Evolutionary conservation across 192 early-diverging fungal genomes (phyloP), one percentile per base, ranked within the genome.

Genomic region (Chytriomyces sp.): DNA sequence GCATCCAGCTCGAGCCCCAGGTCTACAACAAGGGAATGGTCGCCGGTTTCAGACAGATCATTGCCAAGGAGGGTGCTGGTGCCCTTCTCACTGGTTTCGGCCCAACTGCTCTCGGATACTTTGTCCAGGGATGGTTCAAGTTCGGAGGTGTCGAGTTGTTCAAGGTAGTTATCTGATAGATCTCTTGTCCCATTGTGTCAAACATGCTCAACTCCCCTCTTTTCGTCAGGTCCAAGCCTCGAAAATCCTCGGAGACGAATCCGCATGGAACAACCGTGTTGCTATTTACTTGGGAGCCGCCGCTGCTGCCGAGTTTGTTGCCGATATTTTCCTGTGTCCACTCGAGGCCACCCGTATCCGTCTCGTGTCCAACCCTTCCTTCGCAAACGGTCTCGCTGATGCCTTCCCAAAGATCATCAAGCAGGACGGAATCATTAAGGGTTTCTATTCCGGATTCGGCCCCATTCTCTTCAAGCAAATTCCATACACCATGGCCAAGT

Each of bases 111-210:
- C 71, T 93, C 48, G 95, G 95, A n/a, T 96, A 96, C 85, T 94
- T 92, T 53, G 72, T 91, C 64, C 94, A 95, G 83, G 94, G 94
- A 76, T 84, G 89, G 76, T 88, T 91, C 86, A 96, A 96, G 85
- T 96, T 94, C 83, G 95, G 95, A 35, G 89, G 94, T 63, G 95
- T 95, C 85, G 95, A 96, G 83, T 79, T 91, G 75, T 96, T 94
- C 89, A 96, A 96, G 84, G 88, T 92, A 82, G 4, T 35, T 35
- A 1, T 35, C 35, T 35, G 28, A 35, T 35, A 35, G 35, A 35
- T 35, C 1, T 1, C 79, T 67, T 79, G 72, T 5, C 78, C 81
- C 47, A 91, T 92, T 49, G 82, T 83, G 80, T 87, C 86, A 78
- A 91, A 89, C 77, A 91, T 91, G 79, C 76, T 88, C 63, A 91